Conservation (phyloP, 768 basidiomycete species). For the Hygrocybe punicea region DNA sequence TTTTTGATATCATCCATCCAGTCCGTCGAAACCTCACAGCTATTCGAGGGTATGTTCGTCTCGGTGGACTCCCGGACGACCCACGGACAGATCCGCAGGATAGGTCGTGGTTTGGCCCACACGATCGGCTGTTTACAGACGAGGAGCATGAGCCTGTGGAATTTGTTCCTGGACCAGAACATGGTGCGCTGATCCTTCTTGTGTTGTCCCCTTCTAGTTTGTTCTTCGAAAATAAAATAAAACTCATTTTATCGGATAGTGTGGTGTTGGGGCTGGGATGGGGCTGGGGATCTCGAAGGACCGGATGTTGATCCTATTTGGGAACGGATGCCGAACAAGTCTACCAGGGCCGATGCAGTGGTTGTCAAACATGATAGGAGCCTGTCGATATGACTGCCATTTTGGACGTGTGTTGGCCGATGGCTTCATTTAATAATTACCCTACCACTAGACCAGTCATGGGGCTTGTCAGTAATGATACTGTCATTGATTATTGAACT, state of each 20-base stretch:
- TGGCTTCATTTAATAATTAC: no score
- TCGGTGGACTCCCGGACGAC: conserved; percentile 97
- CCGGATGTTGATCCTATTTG: conserved; percentile 98
- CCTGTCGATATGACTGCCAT: conserved; percentile 16
- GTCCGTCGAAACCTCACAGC: conserved; percentile 87
- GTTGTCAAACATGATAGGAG: conserved; percentile 66
- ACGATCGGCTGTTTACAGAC: conserved; percentile 87
- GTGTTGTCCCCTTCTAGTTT: background rate
- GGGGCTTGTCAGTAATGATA: no score
- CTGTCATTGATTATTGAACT: no score
- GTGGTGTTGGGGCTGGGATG: conserved; percentile 99
- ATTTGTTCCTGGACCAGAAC: conserved; percentile 77
- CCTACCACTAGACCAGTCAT: no score
- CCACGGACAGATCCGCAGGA: conserved; percentile 97
- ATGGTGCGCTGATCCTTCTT: conserved; percentile 56
- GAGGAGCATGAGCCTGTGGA: conserved; percentile 78
- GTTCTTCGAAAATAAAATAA: background rate
- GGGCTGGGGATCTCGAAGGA: conserved; percentile 95
- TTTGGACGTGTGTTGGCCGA: no score
- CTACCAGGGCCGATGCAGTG: conserved; percentile 57
- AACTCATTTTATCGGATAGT: conserved; percentile 56
- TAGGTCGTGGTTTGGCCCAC: conserved; percentile 96
- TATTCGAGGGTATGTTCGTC: conserved; percentile 86
- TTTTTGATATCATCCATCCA: conserved; percentile 94
- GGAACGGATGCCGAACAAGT: conserved; percentile 76